Base-by-base conservation (phyloP, 2,329 filamentous ascomycete species). In the Metarhizium humberi region DNA sequence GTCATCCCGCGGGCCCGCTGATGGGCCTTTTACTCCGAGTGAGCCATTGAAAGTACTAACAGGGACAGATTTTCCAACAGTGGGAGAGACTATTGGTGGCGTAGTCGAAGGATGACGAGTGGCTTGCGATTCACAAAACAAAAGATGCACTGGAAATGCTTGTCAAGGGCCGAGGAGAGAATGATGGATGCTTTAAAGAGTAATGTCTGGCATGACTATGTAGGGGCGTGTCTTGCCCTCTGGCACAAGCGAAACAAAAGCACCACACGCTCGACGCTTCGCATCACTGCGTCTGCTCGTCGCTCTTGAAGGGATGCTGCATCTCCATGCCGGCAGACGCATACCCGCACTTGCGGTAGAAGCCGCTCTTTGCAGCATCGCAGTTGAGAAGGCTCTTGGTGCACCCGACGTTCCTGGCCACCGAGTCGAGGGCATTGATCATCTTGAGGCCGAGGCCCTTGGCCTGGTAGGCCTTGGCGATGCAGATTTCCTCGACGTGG, bases 371-470 rank as follows among this genome's bases (percentile, higher is more conserved):
- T 51, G 81, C 78, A 67, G 88, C 85, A 11, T 84, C 87, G 71
- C 89, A 92, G 65, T 92, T 88, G 55, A 92, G 75, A 58, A 92
- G 91, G 46, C 79, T 86, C 80, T 88, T 92, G 67, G 90, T 91
- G 68, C 88, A 92, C 5, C 89, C 89, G 48, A 87, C 81, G 59
- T 85, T 80, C 66, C 82, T 77, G 3, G 87, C 87, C 30, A 92
- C 79, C 59, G 78, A 83, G 67, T 92, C 87, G 62, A 92, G 73
- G 6, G 88, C 86, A 71, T 90, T 82, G 56, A 94, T 90, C 63
- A 94, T 85, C 60, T 82, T 77, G 67, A 90, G 66, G 0, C 89
- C 89, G 18, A 94, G 73, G 64, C 89, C 90, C 76, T 90, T 91
- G 34, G 88, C 87, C 68, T 92, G 89, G 70, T 92, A 86, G 56